Conservation (phyloP, 108 stramenopile genomes). For the Cyclotella sp. region DNA sequence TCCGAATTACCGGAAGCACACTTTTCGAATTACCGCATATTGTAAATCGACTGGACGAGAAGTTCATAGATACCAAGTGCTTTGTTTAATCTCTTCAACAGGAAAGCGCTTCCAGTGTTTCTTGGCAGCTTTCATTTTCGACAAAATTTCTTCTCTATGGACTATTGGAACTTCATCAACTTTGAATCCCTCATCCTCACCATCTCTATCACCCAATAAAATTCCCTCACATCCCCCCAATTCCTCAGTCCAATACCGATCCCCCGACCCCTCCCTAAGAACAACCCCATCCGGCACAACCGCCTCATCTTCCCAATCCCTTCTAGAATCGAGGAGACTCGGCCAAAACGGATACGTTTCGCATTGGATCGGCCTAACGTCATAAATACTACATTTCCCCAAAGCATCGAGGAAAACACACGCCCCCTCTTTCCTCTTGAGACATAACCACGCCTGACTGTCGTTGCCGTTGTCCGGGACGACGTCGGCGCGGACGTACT, state of each 20-base stretch:
- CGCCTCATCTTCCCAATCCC: constrained; percentile 58
- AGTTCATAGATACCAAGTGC: constrained; percentile 48
- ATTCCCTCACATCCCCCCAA: constrained; percentile 73
- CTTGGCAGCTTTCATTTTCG: constrained; percentile 42
- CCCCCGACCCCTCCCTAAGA: constrained; percentile 22
- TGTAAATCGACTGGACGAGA: too few species aligned
- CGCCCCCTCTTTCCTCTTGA: constrained; percentile 42
- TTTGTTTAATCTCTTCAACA: constrained; percentile 50
- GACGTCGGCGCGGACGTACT: constrained; percentile 30
- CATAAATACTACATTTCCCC: constrained; percentile 61
- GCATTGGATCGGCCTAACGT: constrained; percentile 62
- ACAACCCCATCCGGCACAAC: constrained; percentile 45
- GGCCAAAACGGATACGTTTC: constrained; percentile 75
- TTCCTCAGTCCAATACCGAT: constrained; percentile 61
- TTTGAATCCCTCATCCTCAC: not conserved
- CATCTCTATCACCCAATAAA: not conserved
- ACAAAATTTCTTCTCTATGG: constrained; percentile 32
- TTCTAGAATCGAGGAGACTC: constrained; percentile 42
- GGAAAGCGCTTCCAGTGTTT: constrained; percentile 53
- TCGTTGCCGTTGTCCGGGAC: constrained; percentile 11
- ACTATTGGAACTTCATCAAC: constrained; percentile 14
- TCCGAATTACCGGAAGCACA: too few species aligned
- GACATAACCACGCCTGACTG: constrained; percentile 44
- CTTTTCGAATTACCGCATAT: too few species aligned
- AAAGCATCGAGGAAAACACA: constrained; percentile 48